phyloP scores from a whole-genome alignment of 805 yeast species.

The Yarrowia yakushimensis region DNA sequence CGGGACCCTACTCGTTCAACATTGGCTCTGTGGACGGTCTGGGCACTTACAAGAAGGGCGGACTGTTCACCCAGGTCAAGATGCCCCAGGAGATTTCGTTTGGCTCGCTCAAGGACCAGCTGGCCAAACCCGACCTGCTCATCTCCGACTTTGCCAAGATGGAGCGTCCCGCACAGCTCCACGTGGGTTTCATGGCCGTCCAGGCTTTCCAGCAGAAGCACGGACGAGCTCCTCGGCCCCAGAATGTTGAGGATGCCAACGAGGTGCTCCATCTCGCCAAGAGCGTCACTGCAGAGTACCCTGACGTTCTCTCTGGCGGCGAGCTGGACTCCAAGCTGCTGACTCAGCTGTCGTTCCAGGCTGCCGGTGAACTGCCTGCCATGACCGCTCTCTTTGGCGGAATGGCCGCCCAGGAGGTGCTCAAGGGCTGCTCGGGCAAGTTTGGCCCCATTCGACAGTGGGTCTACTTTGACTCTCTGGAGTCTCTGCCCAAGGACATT shows the following conservation, averaged over 20 bases:
- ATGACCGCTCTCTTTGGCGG: conserved; percentile 90
- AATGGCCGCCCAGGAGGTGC: conserved; percentile 90
- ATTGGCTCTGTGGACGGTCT: conserved; percentile 53
- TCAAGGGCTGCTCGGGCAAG: conserved; percentile 93
- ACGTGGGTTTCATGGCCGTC: conserved; percentile 87
- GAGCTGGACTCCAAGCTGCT: conserved; percentile 65
- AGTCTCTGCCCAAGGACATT: conserved; percentile 65
- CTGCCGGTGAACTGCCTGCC: conserved; percentile 90
- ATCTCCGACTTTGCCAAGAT: conserved; percentile 90
- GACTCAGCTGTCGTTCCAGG: conserved; percentile 72
- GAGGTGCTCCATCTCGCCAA: conserved; percentile 59
- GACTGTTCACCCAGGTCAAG: conserved; percentile 88
- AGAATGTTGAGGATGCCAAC: conserved; percentile 67
- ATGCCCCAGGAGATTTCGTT: conserved; percentile 65
- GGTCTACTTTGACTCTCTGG: conserved; percentile 90
- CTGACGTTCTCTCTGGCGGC: conserved; percentile 53
- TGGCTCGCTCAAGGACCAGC: conserved; percentile 60
- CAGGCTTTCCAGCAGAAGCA: conserved; percentile 65
- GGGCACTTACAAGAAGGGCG: conserved; percentile 76
- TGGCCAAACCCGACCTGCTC: conserved; percentile 72
- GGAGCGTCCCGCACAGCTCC: conserved; percentile 86
- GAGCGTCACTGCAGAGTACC: conserved; percentile 56
- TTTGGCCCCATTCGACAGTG: conserved; percentile 91
- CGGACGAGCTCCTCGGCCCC: conserved; percentile 72
- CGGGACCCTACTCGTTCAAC: conserved; percentile 93